Evolutionary conservation across 1,284 basidiomycete species (phyloP), one percentile per base, ranked within the genome.

Genomic region (Peniophora sp.): DNA sequence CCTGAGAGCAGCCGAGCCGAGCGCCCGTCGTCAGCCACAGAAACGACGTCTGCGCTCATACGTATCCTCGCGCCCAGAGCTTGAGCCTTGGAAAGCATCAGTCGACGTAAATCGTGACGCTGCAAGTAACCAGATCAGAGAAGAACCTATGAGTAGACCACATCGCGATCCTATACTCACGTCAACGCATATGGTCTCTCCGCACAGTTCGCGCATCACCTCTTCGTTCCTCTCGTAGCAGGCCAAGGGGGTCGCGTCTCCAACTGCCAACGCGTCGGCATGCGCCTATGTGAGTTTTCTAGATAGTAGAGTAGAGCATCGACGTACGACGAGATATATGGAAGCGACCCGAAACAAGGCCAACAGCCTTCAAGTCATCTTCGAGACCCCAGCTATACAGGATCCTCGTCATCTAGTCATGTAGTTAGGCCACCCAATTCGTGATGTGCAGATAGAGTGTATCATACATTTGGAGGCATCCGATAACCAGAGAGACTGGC

Each of bases 301-400:
- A 46, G 47, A 16, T 17, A 19, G 17, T 16, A 50, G 44, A 23
- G 27, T 44, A 41, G 19, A 12, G 36, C 27, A 32, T 39, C 11
- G 2, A 36, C 56, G 44, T 49, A 56, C 56, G 43, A 23, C 46
- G 51, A 9, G 50, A 50, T 25, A 51, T 43, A 10, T 63, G 65
- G 39, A 52, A 1, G 63, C 68, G 45, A 61, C 62, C n/a, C 1
- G 72, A 72, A 41, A 68, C 65, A 12, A 68, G 45, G 2, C 69
- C 67, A 36, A 73, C 69, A 10, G 61, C 45, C 20, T 53, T 52
- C 6, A 81, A 53, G 25, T 68, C 59, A 11, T 68, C 62, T 35
- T 64, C 64, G 12, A 82, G 60, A 1, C 79, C 79, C 81, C 81
- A 83, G 45, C 74, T 69, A 50, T 71, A 71, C 20, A 81, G 63